phyloP scores from a whole-genome alignment of 306 rosid genomes.

The Prinsepia uniflora region DNA sequence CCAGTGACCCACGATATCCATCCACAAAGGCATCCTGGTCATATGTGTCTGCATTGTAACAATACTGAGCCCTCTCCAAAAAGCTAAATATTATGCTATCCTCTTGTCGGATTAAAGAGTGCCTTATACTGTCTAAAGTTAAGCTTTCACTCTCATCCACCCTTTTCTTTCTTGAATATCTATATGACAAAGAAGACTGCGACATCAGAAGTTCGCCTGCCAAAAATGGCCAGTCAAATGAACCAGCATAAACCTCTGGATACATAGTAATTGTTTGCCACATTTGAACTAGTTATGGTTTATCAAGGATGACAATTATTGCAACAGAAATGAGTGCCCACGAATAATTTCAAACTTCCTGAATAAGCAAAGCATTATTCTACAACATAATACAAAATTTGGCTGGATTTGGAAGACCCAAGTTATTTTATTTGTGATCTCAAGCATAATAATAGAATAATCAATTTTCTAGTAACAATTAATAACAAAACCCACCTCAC shows the following conservation, averaged over 20 bases:
- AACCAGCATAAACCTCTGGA: neutral
- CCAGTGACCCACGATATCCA: slow-evolving; percentile 56
- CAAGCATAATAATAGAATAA: neutral
- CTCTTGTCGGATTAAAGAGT: slow-evolving; percentile 54
- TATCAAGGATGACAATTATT: neutral
- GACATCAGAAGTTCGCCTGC: slow-evolving; percentile 8
- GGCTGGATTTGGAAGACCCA: neutral
- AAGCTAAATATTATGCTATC: slow-evolving; percentile 64
- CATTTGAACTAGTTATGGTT: neutral
- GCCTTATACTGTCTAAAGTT: slow-evolving; percentile 49
- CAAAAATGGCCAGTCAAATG: neutral
- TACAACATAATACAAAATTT: neutral
- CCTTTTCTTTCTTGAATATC: slow-evolving; percentile 37
- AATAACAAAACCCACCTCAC: neutral
- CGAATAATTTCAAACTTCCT: neutral
- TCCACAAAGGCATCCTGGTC: slow-evolving; percentile 49
- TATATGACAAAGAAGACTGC: slow-evolving; percentile 22
- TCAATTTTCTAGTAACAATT: neutral
- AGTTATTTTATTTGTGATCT: neutral
- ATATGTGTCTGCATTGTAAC: slow-evolving; percentile 47
- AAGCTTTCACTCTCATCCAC: slow-evolving; percentile 52
- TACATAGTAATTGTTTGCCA: neutral
- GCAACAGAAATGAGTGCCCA: neutral
- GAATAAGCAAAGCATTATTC: neutral
- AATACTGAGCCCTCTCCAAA: slow-evolving; percentile 58